phyloP scores from a whole-genome alignment of 805 yeast genomes.

The Diddensiella transvaalensis region DNA sequence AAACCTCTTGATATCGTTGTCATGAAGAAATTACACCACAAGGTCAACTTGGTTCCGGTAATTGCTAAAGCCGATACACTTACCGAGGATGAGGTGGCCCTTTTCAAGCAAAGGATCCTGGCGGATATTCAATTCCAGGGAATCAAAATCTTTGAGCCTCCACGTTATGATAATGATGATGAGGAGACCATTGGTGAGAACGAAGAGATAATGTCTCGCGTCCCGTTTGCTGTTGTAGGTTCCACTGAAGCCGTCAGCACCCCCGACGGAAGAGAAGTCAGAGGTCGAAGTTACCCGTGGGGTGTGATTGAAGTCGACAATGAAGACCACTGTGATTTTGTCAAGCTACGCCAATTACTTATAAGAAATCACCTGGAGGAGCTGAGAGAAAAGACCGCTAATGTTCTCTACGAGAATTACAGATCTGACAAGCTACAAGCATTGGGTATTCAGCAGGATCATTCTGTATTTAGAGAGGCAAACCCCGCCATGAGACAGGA shows the following conservation, averaged over 20 bases:
- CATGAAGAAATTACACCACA: constrained; percentile 82
- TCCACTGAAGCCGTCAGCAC: constrained; percentile 67
- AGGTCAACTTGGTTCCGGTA: constrained; percentile 90
- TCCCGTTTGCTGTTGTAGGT: constrained; percentile 95
- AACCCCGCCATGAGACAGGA: constrained; percentile 90
- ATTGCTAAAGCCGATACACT: constrained; percentile 93
- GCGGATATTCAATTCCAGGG: constrained; percentile 73
- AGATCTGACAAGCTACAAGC: constrained; percentile 74
- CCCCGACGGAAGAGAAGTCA: constrained; percentile 71
- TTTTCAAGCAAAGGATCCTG: constrained; percentile 71
- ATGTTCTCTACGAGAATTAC: constrained; percentile 78
- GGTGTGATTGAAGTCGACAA: constrained; percentile 94
- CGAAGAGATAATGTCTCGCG: constrained; percentile 58
- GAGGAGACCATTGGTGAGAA: constrained; percentile 72
- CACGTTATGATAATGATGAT: constrained; percentile 74
- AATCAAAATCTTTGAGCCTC: constrained; percentile 75
- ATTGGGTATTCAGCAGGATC: constrained; percentile 91
- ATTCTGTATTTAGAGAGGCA: constrained; percentile 87
- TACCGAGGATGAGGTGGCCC: constrained; percentile 76
- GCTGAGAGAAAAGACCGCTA: constrained; percentile 78
- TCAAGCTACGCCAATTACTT: constrained; percentile 80
- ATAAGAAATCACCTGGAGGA: constrained; percentile 92
- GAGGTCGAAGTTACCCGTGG: constrained; percentile 97
- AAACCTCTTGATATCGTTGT: constrained; percentile 84
- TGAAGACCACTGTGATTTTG: constrained; percentile 89